phyloP scores from a whole-genome alignment of 2,329 filamentous ascomycete species.

The Microascus cirrosus region DNA sequence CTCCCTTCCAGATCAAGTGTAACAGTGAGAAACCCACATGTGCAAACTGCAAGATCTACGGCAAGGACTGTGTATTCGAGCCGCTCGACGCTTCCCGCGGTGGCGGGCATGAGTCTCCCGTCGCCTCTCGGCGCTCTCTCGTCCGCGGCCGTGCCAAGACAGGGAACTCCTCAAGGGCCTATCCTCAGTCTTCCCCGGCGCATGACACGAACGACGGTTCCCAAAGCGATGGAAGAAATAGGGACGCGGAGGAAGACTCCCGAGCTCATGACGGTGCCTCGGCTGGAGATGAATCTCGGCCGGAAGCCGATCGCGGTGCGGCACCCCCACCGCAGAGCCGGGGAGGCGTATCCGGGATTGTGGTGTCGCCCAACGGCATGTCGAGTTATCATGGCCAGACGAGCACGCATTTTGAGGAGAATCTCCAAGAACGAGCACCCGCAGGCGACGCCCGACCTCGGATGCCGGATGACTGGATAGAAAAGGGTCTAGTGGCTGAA shows the following conservation, averaged over 20 bases:
- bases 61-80: slow-evolving; percentile 29
- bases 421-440: slow-evolving; percentile 9
- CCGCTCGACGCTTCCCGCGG: slow-evolving; percentile 16
- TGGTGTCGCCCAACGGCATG: slow-evolving; percentile 25
- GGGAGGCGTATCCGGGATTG: slow-evolving; percentile 17
- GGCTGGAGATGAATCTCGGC: background rate
- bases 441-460: slow-evolving; percentile 10
- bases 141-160: background rate
- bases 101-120: background rate
- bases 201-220: background rate
- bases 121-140: background rate
- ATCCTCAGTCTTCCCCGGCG: background rate
- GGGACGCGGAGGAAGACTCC: background rate
- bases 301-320: background rate
- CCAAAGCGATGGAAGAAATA: background rate
- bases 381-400: slow-evolving; percentile 38
- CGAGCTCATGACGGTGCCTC: background rate
- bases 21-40: slow-evolving; percentile 31
- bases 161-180: background rate
- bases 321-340: background rate
- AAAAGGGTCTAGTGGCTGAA: slow-evolving; percentile 33
- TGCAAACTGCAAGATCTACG: slow-evolving; percentile 32
- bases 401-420: slow-evolving; percentile 34
- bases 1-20: slow-evolving; percentile 32
- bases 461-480: slow-evolving; percentile 26